A percentile compares a stretch with the other conserved stretches of the same genome.
phyloP scores from a whole-genome alignment of 441 rosid genomes.

The Mallotus repandus region DNA sequence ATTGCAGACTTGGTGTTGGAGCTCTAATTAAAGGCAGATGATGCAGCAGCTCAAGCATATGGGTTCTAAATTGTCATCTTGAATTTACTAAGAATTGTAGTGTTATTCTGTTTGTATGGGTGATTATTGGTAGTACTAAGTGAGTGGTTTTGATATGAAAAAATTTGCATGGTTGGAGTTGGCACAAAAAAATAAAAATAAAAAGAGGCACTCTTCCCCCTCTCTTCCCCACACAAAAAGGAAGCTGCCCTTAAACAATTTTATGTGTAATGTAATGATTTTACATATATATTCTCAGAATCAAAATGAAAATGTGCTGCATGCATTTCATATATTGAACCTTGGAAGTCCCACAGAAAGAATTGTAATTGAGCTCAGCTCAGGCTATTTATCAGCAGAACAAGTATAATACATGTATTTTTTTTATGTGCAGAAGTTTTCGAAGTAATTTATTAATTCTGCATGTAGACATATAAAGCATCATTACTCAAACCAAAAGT shows the following conservation, averaged over 20 bases:
- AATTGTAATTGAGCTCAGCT: not conserved
- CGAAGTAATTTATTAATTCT: no score
- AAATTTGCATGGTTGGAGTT: not conserved
- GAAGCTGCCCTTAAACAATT: slow-evolving; percentile 20
- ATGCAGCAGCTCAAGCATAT: slow-evolving; percentile 3
- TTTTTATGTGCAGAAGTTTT: no score
- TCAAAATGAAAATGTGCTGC: slow-evolving; percentile 14
- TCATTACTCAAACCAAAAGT: no score
- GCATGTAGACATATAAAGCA: no score
- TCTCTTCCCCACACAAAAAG: slow-evolving; percentile 8
- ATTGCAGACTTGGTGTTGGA: slow-evolving; percentile 72
- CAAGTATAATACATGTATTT: not conserved
- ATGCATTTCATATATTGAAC: not conserved
- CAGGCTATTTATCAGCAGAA: not conserved
- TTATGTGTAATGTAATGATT: slow-evolving; percentile 23
- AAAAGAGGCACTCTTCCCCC: slow-evolving; percentile 30
- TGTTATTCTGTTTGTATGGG: slow-evolving; percentile 19
- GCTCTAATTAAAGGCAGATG: slow-evolving; percentile 42
- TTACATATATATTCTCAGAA: not conserved
- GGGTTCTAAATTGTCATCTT: slow-evolving; percentile 4
- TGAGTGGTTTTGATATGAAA: slow-evolving; percentile 27
- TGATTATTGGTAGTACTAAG: slow-evolving; percentile 22
- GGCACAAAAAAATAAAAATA: slow-evolving; percentile 14
- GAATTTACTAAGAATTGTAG: slow-evolving; percentile 15
- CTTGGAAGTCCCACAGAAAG: not conserved